Base-by-base conservation (phyloP, 352 stramenopile species). In the Globisporangium emineosum region DNA sequence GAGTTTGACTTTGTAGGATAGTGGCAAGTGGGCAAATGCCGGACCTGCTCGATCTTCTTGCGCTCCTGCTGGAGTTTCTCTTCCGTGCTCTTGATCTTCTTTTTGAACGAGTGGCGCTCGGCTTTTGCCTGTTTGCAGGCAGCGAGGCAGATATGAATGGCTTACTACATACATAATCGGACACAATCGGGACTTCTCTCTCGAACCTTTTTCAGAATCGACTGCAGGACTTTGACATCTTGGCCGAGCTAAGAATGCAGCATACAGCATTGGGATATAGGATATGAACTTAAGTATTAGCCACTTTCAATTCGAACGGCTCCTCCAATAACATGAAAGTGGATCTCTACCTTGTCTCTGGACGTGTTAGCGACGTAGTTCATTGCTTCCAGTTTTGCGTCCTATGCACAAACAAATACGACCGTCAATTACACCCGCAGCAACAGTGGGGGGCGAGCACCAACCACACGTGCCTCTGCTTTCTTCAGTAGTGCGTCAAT, bases 401-500 rank as follows among this genome's bases (percentile, higher is more conserved):
- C 73, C 79, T 86, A 60, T 12, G 23, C 19, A 50, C 19, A 45
- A 60, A 10, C 32, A 5, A 32, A 2, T 4, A 55, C 10, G 8
- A 30, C 17, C 43, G 21, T 30, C 25, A 29, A 17, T 35, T 17
- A 13, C 5, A 4, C 13, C 13, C 25, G 27, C n/a, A 40, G 27
- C 13, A 37, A n/a, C 25, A 54, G n/a, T n/a, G n/a, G n/a, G n/a
- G n/a, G n/a, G 30, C 21, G 27, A 23, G 15, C 10, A 32, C 19
- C 13, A 45, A 19, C 8, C n/a, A 23, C 60, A 37, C n/a, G 7
- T 37, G 81, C 76, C 60, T 89, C 80, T 42, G 86, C 86, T 76
- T 86, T 90, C 67, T 86, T 83, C 19, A 94, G 65, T n/a, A 94
- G 40, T n/a, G 72, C 65, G 29, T 92, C 81, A 55, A 94, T 91